Base-by-base conservation (phyloP, 2,329 filamentous ascomycete genomes). In the Rosellinia necatrix region DNA sequence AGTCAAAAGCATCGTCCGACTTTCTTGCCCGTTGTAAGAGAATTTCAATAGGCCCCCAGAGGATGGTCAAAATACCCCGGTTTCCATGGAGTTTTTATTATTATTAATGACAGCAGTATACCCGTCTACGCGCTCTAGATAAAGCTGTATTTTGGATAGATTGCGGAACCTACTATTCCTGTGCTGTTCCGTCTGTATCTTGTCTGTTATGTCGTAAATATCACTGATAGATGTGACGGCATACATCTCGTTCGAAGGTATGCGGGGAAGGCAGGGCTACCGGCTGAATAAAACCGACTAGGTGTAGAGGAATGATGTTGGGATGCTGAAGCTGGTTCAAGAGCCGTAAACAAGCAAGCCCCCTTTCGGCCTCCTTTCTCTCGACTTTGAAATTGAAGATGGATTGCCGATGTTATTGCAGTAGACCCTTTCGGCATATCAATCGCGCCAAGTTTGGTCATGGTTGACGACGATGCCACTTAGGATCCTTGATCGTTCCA, bases 11-110 rank as follows among this genome's bases (percentile, higher is more conserved):
- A 10, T 56, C 24, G 35, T 52, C 65, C 7, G 66, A 46, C n/a
- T 24, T 46, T 29, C 58, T 64, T 5, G 69, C 44, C 62, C 56
- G 63, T 51, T 60, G 55, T 1, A 64, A 59, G 4, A 64, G 60
- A 12, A 73, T 56, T 52, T 64, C 66, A 15, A 73, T 70, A 1
- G 72, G 72, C 2, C 72, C 72, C 72, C 71, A 75, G 6, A 74
- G 71, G n/a, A 74, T 52, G 3, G 68, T 66, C 25, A 75, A 25
- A 21, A 74, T 59, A 3, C 73, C 67, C 0, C 68, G 66, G 32
- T 73, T 70, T 1, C 60, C 67, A 56, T 73, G 68, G 4, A 70
- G n/a, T n/a, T n/a, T n/a, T n/a, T 61, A 53, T 73, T 71, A 0
- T 57, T 60, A 3, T 71, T 66, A 35, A 74, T 64, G 1, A 59